Percentiles rank a stretch among this genome's conserved stretches.
Evolutionary conservation across 306 rosid genomes (phyloP).

Genomic region (Medicago lupulina): DNA sequence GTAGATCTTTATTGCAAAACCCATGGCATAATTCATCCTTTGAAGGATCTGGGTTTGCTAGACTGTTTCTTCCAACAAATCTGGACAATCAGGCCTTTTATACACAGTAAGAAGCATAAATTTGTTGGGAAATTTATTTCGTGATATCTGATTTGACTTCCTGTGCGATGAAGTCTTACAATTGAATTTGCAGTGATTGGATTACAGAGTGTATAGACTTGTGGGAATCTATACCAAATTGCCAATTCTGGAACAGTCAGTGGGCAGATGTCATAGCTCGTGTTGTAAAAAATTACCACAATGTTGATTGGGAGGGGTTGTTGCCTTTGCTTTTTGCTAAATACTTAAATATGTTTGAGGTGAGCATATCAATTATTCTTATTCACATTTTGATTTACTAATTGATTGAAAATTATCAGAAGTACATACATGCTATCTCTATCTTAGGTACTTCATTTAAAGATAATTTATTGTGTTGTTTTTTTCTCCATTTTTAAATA

Average conservation of each 20-base stretch:
- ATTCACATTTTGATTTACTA: constrained; percentile 27
- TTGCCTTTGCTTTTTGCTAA: constrained; percentile 87
- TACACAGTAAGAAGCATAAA: constrained; percentile 72
- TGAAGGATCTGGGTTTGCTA: constrained; percentile 97
- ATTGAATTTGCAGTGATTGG: constrained; percentile 71
- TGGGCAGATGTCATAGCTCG: constrained; percentile 98
- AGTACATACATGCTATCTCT: constrained; percentile 31
- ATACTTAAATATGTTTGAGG: constrained; percentile 99
- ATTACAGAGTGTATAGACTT: constrained; percentile 67
- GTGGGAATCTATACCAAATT: constrained; percentile 96
- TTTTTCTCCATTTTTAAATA: neutral
- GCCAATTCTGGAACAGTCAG: constrained; percentile 98
- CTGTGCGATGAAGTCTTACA: constrained; percentile 41
- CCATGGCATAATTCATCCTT: constrained; percentile 99
- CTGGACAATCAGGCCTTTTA: constrained; percentile 78
- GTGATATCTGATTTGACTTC: constrained; percentile 39
- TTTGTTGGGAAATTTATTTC: constrained; percentile 35
- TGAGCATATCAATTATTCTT: constrained; percentile 49
- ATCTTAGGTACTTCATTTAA: constrained; percentile 18
- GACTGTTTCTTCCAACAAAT: constrained; percentile 96
- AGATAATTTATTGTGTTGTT: constrained; percentile 12
- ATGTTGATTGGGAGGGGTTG: constrained; percentile 80
- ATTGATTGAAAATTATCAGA: constrained; percentile 30
- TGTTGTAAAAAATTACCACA: constrained; percentile 74
- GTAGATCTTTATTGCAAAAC: constrained; percentile 87